A percentile compares a stretch with the other conserved stretches of the same genome.
Evolutionary conservation across 139 green algal genomes (phyloP).

Genomic region (Haematococcus sp.): DNA sequence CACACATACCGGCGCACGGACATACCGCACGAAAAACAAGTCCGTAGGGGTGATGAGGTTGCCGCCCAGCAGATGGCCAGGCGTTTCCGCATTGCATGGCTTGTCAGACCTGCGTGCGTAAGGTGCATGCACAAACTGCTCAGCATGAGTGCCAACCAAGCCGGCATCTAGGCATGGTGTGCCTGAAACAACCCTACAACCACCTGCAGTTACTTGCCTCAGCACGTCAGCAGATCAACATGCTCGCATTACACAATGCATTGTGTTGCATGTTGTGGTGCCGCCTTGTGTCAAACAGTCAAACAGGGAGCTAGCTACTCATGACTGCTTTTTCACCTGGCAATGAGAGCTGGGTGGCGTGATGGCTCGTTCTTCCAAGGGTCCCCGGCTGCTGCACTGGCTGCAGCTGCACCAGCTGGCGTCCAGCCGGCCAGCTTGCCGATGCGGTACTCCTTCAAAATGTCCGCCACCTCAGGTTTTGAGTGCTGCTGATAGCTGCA

Average conservation of each 20-base stretch:
- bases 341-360: slow-evolving; percentile 61
- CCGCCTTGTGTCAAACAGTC: no score
- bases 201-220: no score
- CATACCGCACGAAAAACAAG: slow-evolving; percentile 74
- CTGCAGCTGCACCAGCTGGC: neutral
- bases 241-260: no score
- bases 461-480: slow-evolving; percentile 56
- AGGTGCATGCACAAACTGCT: no score
- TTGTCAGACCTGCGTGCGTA: slow-evolving; percentile 31
- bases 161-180: no score
- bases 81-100: slow-evolving; percentile 78
- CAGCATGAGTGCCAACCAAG: no score
- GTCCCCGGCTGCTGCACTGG: slow-evolving; percentile 35
- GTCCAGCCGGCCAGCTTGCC: slow-evolving; percentile 55
- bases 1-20: neutral
- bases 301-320: no score
- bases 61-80: slow-evolving; percentile 54
- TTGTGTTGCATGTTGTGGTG: no score
- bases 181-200: no score
- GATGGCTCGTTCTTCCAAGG: slow-evolving; percentile 76
- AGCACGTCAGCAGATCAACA: no score
- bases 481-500: slow-evolving; percentile 78
- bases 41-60: slow-evolving; percentile 70
- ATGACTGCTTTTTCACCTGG: slow-evolving; percentile 24
- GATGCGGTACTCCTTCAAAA: slow-evolving; percentile 80